Base-by-base conservation (phyloP, 768 basidiomycete genomes). In the Suillus clintonianus region DNA sequence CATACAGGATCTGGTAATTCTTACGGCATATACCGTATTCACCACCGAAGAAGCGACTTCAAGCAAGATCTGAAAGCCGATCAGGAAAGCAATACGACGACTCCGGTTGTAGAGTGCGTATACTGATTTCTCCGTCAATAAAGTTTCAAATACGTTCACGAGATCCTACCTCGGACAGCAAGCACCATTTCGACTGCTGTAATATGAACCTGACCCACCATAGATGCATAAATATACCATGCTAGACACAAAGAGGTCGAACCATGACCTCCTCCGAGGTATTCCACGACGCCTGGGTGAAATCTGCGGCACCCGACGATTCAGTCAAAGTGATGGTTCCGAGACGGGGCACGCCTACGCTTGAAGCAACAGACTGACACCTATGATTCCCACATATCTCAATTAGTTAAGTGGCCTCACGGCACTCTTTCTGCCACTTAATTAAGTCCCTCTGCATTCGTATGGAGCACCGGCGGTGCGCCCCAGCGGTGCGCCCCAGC, bases 311-410 rank as follows among this genome's bases (percentile, higher is more conserved):
- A 27, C 24, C 24, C 8, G 7, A 50, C 15, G 24, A 27, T 27
- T 50, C 27, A 50, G 48, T 27, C 24, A 7, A 17, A 27, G 15
- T 27, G 39, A 39, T 39, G 13, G 24, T 27, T 27, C 14, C 8
- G 0, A 50, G 14, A 50, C 27, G 4, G 48, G 17, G 15, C 6
- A 50, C 24, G 27, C 48, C 3, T 27, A 15, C 47, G 47, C 47
- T 50, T 50, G 27, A 50, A 22, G 8, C 48, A 50, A 27, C 47
- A 75, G 59, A 6, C 62, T 62, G 45, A 60, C n/a, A n/a, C n/a
- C n/a, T n/a, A n/a, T n/a, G n/a, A n/a, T n/a, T n/a, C n/a, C n/a
- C n/a, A n/a, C n/a, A n/a, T n/a, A n/a, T n/a, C n/a, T n/a, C n/a
- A n/a, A n/a, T n/a, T n/a, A n/a, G n/a, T n/a, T n/a, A n/a, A n/a